phyloP scores from a whole-genome alignment of 1,284 basidiomycete species.

The Tilletia caries region DNA sequence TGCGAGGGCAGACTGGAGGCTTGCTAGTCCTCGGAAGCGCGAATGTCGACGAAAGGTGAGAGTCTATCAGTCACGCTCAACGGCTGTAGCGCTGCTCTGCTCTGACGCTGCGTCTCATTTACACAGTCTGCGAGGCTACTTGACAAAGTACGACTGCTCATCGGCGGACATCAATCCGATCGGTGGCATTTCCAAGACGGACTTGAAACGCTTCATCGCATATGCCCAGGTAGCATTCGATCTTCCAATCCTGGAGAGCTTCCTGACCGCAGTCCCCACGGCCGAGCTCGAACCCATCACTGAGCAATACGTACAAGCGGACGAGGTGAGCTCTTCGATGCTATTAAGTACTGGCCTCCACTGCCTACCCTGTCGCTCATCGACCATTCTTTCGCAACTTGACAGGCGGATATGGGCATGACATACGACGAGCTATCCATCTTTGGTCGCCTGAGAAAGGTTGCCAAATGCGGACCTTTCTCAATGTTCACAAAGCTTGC shows the following conservation, averaged over 20 bases:
- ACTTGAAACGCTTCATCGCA: conserved; percentile 90
- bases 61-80: too few species aligned
- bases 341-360: too few species aligned
- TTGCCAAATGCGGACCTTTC: conserved; percentile 95
- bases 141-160: conserved; percentile 89
- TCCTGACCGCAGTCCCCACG: conserved; percentile 85
- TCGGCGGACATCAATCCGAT: conserved; percentile 93
- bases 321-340: conserved; percentile 65
- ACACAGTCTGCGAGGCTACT: conserved; percentile 73
- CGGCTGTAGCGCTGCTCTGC: too few species aligned
- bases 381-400: conserved; percentile 3
- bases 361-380: background rate
- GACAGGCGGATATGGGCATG: conserved; percentile 83
- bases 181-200: conserved; percentile 94
- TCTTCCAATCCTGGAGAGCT: conserved; percentile 75
- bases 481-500: conserved; percentile 91
- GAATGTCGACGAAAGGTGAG: conserved; percentile 82
- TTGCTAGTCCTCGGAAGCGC: conserved; percentile 91
- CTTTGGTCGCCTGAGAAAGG: conserved; percentile 87
- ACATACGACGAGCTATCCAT: conserved; percentile 95
- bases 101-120: background rate
- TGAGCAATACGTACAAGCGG: conserved; percentile 86
- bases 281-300: conserved; percentile 96
- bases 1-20: conserved; percentile 76
- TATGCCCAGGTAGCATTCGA: conserved; percentile 76